Conservation (phyloP, 2,329 filamentous ascomycete species). For the Fusarium sp. region DNA sequence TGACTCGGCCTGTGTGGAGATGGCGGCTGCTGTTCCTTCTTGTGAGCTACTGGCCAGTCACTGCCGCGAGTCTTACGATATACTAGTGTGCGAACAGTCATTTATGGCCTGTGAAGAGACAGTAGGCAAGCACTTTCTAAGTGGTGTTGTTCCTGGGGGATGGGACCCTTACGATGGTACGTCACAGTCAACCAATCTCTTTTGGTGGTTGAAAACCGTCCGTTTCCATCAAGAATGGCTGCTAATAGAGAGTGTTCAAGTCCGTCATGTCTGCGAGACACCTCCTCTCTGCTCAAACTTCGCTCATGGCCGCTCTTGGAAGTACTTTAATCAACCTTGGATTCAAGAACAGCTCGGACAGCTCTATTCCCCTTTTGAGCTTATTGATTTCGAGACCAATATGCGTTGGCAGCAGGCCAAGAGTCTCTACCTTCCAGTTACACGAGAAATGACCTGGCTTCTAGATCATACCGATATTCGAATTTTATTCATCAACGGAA, state of each 20-base stretch:
- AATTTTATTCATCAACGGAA: slow-evolving; percentile 2
- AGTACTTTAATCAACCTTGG: slow-evolving; percentile 1
- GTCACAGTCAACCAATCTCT: not conserved
- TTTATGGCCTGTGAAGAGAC: not conserved
- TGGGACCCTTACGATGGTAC: slow-evolving; percentile 14
- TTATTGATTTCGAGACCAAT: not conserved
- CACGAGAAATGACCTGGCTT: slow-evolving; percentile 2
- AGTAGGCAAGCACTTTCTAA: not conserved
- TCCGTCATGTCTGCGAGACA: not conserved
- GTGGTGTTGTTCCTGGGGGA: not conserved
- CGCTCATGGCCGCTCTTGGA: not conserved
- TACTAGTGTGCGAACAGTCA: not conserved
- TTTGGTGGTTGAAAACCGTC: too few relatives aligned
- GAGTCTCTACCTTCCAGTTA: not conserved
- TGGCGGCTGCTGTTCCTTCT: slow-evolving; percentile 7
- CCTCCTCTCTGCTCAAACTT: slow-evolving; percentile 1
- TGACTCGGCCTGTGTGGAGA: not conserved
- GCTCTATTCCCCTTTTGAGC: not conserved
- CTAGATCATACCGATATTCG: not conserved
- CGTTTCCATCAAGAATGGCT: too few relatives aligned
- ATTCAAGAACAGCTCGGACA: slow-evolving; percentile 2
- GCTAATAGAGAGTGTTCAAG: not conserved
- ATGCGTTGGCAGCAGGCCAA: not conserved
- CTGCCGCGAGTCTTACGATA: not conserved
- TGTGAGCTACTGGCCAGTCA: not conserved